Conservation (phyloP, 2,329 filamentous ascomycete species). For the Cucurbitaria berberidis region DNA sequence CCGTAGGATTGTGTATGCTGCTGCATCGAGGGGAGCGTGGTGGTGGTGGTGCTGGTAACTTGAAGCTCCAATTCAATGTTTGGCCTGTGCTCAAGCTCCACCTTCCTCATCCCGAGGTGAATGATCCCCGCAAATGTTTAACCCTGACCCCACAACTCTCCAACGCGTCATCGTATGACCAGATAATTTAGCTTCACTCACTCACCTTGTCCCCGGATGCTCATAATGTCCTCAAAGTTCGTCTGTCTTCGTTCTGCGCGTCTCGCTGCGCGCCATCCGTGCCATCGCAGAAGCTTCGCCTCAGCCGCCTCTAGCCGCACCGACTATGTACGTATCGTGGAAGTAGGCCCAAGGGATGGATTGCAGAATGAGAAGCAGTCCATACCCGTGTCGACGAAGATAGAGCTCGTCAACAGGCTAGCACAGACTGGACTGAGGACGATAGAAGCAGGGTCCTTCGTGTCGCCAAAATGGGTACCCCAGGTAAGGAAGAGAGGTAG, state of each 20-base stretch:
- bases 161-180: conserved; percentile 13
- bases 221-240: conserved; percentile 40
- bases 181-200: not conserved
- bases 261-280: conserved; percentile 45
- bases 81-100: conserved; percentile 16
- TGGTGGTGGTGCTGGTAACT: not conserved
- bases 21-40: not conserved
- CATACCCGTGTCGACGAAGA: conserved; percentile 74
- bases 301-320: conserved; percentile 40
- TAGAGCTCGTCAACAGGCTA: conserved; percentile 74
- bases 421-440: conserved; percentile 71
- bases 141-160: conserved; percentile 16
- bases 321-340: conserved; percentile 68
- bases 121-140: conserved; percentile 20
- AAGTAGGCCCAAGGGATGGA: conserved; percentile 86
- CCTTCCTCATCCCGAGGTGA: conserved; percentile 12
- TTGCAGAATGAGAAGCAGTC: conserved; percentile 80
- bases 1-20: not conserved
- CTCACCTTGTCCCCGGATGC: not conserved
- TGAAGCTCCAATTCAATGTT: not conserved
- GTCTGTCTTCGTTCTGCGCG: conserved; percentile 40
- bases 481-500: conserved; percentile 60
- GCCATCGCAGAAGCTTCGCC: conserved; percentile 36
- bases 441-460: conserved; percentile 84
- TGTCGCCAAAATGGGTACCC: conserved; percentile 83